phyloP scores from a whole-genome alignment of 345 rosid genomes.

The Gossypium mustelinum region DNA sequence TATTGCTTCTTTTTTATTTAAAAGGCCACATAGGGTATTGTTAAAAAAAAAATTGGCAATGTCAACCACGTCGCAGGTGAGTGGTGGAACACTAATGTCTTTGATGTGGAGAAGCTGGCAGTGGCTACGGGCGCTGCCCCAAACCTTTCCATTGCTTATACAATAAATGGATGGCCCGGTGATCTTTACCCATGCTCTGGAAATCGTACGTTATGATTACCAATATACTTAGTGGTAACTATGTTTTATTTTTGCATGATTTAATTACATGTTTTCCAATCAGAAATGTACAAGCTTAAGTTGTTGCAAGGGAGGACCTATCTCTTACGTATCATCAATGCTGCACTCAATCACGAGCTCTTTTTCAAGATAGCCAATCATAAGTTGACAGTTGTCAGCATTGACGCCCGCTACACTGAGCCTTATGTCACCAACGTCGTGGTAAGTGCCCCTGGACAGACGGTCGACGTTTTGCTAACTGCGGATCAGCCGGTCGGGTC shows the following conservation, averaged over 20 bases:
- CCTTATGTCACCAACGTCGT: slow-evolving; percentile 69
- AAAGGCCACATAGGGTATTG: not conserved
- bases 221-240: not conserved
- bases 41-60: not conserved
- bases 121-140: slow-evolving; percentile 53
- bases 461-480: slow-evolving; percentile 50
- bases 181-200: slow-evolving; percentile 72
- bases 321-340: slow-evolving; percentile 79
- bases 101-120: slow-evolving; percentile 52
- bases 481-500: slow-evolving; percentile 57
- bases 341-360: slow-evolving; percentile 77
- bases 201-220: slow-evolving; percentile 35
- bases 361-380: slow-evolving; percentile 91
- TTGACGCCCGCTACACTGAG: slow-evolving; percentile 60
- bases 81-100: slow-evolving; percentile 80
- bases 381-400: slow-evolving; percentile 63
- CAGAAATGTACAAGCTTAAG: slow-evolving; percentile 51
- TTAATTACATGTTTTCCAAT: not conserved
- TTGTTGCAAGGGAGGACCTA: slow-evolving; percentile 68
- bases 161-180: slow-evolving; percentile 87
- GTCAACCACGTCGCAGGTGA: slow-evolving; percentile 43
- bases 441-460: slow-evolving; percentile 65
- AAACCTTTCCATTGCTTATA: slow-evolving; percentile 65
- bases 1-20: no score
- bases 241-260: not conserved